Percentiles rank a stretch among this genome's conserved stretches.
Evolutionary conservation across 2,329 filamentous ascomycete species (phyloP).

Genomic region (Drechslerella coelobrocha): DNA sequence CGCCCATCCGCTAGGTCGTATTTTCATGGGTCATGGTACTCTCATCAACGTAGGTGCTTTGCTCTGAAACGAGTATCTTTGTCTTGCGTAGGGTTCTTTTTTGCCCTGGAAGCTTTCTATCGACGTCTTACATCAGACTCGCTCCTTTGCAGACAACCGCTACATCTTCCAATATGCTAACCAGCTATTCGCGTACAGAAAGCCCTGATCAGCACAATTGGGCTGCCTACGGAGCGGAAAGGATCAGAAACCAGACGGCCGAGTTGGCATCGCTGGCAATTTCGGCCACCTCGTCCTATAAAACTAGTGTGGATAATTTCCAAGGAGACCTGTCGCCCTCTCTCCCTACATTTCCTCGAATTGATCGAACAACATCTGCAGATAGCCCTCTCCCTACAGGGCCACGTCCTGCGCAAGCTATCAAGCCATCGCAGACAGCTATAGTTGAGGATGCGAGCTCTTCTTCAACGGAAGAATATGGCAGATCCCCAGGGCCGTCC

Average conservation of each 20-base stretch:
- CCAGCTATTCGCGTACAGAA: constrained; percentile 2
- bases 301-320: constrained; percentile 55
- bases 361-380: constrained; percentile 14
- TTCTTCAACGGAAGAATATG: constrained; percentile 16
- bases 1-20: constrained; percentile 43
- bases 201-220: constrained; percentile 58
- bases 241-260: constrained; percentile 83
- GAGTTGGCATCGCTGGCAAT: constrained; percentile 84
- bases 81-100: not conserved
- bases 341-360: constrained; percentile 3
- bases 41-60: constrained; percentile 39
- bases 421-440: constrained; percentile 17
- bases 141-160: not conserved
- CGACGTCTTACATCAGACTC: not conserved
- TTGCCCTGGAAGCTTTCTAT: not conserved
- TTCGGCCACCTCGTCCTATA: constrained; percentile 64
- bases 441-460: constrained; percentile 35
- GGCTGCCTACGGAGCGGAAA: constrained; percentile 74
- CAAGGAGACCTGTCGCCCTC: constrained; percentile 29
- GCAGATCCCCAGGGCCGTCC: constrained; percentile 35
- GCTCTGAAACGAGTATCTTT: not conserved
- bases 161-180: constrained; percentile 14
- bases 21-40: constrained; percentile 49
- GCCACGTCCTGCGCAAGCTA: constrained; percentile 29
- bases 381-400: constrained; percentile 29